Evolutionary conservation across 176 grass and related monocot genomes (phyloP).

Genomic region (Raddia distichophylla): DNA sequence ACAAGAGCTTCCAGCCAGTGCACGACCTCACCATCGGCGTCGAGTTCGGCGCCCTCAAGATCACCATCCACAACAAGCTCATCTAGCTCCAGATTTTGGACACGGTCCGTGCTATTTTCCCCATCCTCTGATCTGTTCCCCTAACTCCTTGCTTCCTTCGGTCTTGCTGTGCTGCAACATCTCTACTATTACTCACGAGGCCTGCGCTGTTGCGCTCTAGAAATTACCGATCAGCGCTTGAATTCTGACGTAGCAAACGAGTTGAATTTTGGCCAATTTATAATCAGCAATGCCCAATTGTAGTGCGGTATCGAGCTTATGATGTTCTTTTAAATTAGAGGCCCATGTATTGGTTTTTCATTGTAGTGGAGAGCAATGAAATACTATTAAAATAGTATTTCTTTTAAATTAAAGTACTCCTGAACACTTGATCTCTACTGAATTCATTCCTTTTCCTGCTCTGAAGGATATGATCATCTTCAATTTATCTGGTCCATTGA

Average conservation of each 20-base stretch:
- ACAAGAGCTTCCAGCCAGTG: constrained; percentile 86
- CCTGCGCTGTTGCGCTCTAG: not conserved
- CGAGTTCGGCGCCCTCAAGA: constrained; percentile 78
- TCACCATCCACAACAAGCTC: constrained; percentile 77
- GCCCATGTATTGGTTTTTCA: too few relatives aligned
- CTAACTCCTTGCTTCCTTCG: not conserved
- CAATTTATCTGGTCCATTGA: too few relatives aligned
- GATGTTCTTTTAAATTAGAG: too few relatives aligned
- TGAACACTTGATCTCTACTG: too few relatives aligned
- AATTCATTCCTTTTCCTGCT: too few relatives aligned
- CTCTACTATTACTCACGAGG: not conserved
- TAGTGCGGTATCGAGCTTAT: too few relatives aligned
- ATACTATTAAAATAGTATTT: too few relatives aligned
- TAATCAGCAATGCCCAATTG: too few relatives aligned
- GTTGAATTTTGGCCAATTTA: too few relatives aligned
- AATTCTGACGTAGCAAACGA: not conserved
- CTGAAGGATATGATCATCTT: too few relatives aligned
- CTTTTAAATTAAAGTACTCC: too few relatives aligned
- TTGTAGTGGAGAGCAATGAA: too few relatives aligned
- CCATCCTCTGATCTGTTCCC: not conserved
- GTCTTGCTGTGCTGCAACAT: not conserved
- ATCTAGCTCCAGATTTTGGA: constrained; percentile 92
- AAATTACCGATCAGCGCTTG: not conserved
- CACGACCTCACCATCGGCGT: constrained; percentile 88
- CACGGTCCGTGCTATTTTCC: constrained; percentile 41